phyloP scores from a whole-genome alignment of 139 green algal genomes.

The Coelastrella sp. region DNA sequence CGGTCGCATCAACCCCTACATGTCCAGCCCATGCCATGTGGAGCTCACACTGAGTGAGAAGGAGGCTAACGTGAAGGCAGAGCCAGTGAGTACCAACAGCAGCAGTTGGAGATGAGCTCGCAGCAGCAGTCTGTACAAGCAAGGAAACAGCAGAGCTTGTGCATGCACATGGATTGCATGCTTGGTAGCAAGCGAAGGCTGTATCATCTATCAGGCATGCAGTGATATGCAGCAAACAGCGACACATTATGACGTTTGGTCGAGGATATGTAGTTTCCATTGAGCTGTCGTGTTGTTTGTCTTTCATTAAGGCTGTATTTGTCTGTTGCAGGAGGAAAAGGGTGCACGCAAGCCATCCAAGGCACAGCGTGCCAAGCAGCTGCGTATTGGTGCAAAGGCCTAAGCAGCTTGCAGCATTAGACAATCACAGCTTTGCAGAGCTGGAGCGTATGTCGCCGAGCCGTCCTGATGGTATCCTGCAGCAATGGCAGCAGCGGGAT shows the following conservation, averaged over 20 bases:
- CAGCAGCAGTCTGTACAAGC: slow-evolving; percentile 8
- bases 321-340: slow-evolving; percentile 60
- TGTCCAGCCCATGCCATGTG: slow-evolving; percentile 97
- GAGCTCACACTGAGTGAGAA: slow-evolving; percentile 97
- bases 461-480: too few species aligned
- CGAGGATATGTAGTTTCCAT: neutral
- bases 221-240: neutral
- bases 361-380: slow-evolving; percentile 71
- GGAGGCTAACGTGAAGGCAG: slow-evolving; percentile 76
- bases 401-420: slow-evolving; percentile 2
- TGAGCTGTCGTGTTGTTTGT: neutral
- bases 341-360: slow-evolving; percentile 74
- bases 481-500: too few species aligned
- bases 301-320: too few species aligned
- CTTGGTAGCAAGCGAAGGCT: neutral
- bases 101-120: neutral
- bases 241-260: neutral
- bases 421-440: neutral
- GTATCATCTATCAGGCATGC: neutral
- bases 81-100: slow-evolving; percentile 59
- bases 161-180: neutral
- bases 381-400: slow-evolving; percentile 76
- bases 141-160: neutral
- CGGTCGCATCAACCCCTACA: slow-evolving; percentile 99
- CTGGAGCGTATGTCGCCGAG: neutral